phyloP scores from a whole-genome alignment of 352 stramenopile genomes.

The Phytophthora podocarpi region DNA sequence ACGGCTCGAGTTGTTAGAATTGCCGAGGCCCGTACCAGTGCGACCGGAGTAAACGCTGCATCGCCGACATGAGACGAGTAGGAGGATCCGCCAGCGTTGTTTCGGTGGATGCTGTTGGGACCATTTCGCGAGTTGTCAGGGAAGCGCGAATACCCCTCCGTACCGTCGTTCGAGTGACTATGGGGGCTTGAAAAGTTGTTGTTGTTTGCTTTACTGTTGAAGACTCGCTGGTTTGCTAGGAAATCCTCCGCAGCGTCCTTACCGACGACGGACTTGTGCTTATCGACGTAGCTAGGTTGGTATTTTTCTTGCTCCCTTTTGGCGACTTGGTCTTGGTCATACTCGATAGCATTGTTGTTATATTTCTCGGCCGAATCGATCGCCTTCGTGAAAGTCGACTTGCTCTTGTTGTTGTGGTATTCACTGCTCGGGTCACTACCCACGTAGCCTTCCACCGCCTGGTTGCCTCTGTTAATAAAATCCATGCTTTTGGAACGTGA shows the following conservation, averaged over 20 bases:
- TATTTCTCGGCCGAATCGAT: conserved; percentile 12
- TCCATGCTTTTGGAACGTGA: no score
- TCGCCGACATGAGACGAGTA: neutral
- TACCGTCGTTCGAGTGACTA: neutral
- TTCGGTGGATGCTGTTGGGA: neutral
- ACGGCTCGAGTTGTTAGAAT: no score
- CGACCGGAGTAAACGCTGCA: neutral
- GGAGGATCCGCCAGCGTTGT: neutral
- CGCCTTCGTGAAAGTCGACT: conserved; percentile 15
- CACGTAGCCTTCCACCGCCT: no score
- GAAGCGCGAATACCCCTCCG: no score
- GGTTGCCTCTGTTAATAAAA: no score
- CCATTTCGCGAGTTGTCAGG: neutral
- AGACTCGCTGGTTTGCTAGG: conserved; percentile 8
- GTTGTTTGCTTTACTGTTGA: neutral
- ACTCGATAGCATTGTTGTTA: conserved; percentile 24
- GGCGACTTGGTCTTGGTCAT: conserved; percentile 20
- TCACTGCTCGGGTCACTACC: no score
- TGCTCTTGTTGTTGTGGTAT: no score
- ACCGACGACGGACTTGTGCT: conserved; percentile 21
- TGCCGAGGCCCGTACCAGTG: no score
- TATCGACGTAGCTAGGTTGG: conserved; percentile 3
- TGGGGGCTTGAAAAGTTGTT: conserved; percentile 6
- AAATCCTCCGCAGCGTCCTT: conserved; percentile 16
- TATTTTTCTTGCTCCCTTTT: conserved; percentile 13